Evolutionary conservation across 345 rosid species (phyloP), one percentile per base, ranked within the genome.

Genomic region (Eutrema yunnanense): DNA sequence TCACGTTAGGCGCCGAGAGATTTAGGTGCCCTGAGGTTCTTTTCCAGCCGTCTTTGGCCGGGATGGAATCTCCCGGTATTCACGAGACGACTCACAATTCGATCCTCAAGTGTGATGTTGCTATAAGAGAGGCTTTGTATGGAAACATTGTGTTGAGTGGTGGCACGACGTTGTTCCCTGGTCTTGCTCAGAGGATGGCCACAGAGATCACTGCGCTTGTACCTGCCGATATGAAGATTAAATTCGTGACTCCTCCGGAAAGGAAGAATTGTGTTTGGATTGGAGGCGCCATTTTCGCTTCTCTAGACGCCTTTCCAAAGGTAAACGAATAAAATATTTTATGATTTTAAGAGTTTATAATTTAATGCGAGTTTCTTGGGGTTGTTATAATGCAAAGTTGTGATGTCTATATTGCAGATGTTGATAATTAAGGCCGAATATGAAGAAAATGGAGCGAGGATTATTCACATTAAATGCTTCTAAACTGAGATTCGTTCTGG

Each of bases 1-100:
- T 89, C 75, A 86, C 90, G 49, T 84, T 86, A 42, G 92, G 90
- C 42, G 85, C 87, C 11, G 90, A 87, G 72, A 79, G 89, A 32
- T 87, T 89, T 85, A 86, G 90, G 47, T 89, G 96, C 69, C 89
- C 96, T 2, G 89, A 87, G 79, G 90, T 86, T 61, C 89, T 89
- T 61, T 87, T 81, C 87, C 89, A 84, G 47, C 92, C 96, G 66
- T 87, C 92, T 57, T 83, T 87, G 87, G 75, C 84, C 0, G 96
- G 92, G 42, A 89, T 80, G 88, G 92, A 87, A 79, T 44, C 83
- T 58, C 75, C 70, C 14, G 87, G 92, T 73, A 87, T 87, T 13
- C 87, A 87, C 3, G 87, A 85, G 71, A 79, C 86, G 48, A 72
- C 85, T 12, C 82, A 82, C 79, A 85, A 85, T 48, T 85, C 89